Conservation (phyloP, 1,284 basidiomycete genomes). For the Ganoderma sp. region DNA sequence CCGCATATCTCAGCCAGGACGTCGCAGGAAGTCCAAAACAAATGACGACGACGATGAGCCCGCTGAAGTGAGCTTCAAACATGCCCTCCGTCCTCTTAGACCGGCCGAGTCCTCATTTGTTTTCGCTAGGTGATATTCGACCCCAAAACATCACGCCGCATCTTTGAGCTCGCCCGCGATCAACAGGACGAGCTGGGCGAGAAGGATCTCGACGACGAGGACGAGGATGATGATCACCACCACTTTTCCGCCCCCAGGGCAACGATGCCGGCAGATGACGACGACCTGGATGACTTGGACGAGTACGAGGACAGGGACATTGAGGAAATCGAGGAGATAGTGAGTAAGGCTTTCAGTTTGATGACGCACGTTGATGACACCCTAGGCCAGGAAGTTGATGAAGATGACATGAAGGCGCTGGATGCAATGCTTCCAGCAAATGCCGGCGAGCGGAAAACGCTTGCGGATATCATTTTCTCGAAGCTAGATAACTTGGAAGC, state of each 20-base stretch:
- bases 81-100: not conserved
- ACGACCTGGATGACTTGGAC: slow-evolving; percentile 56
- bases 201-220: slow-evolving; percentile 54
- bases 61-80: slow-evolving; percentile 54
- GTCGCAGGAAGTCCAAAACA: slow-evolving; percentile 65
- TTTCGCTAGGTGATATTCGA: slow-evolving; percentile 72
- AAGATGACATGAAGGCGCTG: slow-evolving; percentile 83
- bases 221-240: slow-evolving; percentile 45
- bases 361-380: slow-evolving; percentile 22
- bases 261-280: slow-evolving; percentile 40
- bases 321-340: slow-evolving; percentile 63
- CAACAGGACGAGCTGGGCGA: slow-evolving; percentile 91
- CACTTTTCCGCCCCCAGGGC: slow-evolving; percentile 43
- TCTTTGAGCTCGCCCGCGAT: slow-evolving; percentile 90
- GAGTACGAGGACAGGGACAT: slow-evolving; percentile 56
- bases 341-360: slow-evolving; percentile 44
- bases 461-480: slow-evolving; percentile 96
- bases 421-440: slow-evolving; percentile 80
- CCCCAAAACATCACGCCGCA: slow-evolving; percentile 86
- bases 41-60: slow-evolving; percentile 55
- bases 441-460: slow-evolving; percentile 76
- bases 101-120: not conserved
- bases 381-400: slow-evolving; percentile 80
- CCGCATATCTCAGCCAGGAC: slow-evolving; percentile 73
- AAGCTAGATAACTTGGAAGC: slow-evolving; percentile 77